Conservation (phyloP, 2,329 filamentous ascomycete genomes). For the Nigrospora oryzae region DNA sequence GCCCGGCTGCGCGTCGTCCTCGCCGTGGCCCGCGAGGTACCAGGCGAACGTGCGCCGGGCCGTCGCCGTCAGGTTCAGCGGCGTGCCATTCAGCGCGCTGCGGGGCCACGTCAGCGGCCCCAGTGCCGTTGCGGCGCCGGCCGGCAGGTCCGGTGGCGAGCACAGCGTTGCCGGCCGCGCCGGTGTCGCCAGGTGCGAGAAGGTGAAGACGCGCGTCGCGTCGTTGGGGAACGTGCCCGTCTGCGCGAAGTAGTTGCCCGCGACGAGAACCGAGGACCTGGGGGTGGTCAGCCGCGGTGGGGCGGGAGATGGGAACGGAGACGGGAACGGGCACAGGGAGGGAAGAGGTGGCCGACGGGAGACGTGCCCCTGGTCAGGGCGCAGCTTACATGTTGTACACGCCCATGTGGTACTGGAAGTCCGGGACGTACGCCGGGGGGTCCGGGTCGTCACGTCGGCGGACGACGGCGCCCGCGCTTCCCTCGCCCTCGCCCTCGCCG, state of each 20-base stretch:
- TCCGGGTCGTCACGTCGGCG: no score
- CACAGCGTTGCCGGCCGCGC: conserved; percentile 7
- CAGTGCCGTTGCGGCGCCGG: background rate
- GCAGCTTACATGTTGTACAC: conserved; percentile 11
- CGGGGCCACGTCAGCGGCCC: background rate
- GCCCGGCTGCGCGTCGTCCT: conserved; percentile 6
- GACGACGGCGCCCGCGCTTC: background rate
- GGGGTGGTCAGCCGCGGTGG: background rate
- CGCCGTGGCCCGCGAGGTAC: conserved; percentile 4
- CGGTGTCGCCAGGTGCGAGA: conserved; percentile 9
- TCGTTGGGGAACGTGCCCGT: conserved; percentile 7
- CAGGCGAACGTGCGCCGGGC: conserved; percentile 7
- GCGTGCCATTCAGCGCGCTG: conserved; percentile 4
- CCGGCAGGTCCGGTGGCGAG: conserved; percentile 8
- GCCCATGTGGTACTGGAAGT: conserved; percentile 11
- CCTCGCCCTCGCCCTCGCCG: background rate
- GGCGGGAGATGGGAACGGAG: background rate
- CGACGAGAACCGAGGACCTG: conserved; percentile 11
- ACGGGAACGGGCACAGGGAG: background rate
- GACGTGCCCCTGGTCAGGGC: background rate
- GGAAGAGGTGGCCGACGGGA: no score
- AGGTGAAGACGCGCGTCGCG: conserved; percentile 8
- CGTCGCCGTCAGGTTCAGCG: conserved; percentile 8
- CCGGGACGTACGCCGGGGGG: conserved; percentile 4
- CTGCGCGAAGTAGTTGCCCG: conserved; percentile 10